These are phyloP conservation scores for Rhodotorula toruloides DNA, from an alignment of 768 basidiomycete species.

Conservation along the genomic window DNA sequence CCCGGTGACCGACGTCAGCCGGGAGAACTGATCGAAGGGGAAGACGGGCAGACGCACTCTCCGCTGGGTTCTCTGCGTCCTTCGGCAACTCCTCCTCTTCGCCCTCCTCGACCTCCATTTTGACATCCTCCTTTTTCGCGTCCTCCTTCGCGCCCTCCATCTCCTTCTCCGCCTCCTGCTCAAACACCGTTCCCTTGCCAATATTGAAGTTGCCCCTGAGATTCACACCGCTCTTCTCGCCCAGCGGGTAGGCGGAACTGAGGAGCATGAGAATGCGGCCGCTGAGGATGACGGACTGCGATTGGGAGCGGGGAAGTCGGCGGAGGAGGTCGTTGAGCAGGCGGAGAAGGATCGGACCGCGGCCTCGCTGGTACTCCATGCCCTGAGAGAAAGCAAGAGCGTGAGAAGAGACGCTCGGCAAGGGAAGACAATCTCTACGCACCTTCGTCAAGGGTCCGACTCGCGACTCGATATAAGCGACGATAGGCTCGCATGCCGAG, in stretches of 20 bases:
- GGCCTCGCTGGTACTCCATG: conserved; percentile 80
- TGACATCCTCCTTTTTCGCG: conserved; percentile 4
- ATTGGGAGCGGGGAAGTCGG: conserved; percentile 66
- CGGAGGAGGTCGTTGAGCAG: conserved; percentile 81
- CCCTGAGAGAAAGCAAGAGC: conserved; percentile 46
- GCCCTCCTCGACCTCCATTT: conserved; percentile 36
- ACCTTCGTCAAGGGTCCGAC: conserved; percentile 59
- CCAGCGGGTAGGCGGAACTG: conserved; percentile 75
- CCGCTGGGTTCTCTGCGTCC: background rate
- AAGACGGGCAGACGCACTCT: background rate
- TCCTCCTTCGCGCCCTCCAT: conserved; percentile 25
- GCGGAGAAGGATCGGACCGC: conserved; percentile 75
- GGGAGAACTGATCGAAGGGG: background rate
- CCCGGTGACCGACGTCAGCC: background rate
- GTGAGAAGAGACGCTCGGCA: background rate
- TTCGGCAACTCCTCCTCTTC: conserved; percentile 19
- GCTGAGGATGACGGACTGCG: conserved; percentile 77
- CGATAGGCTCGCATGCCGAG: conserved; percentile 74
- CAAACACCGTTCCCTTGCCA: conserved; percentile 48
- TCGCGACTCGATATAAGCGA: conserved; percentile 78
- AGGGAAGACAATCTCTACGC: background rate
- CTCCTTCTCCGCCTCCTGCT: conserved; percentile 45
- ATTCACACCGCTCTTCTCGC: conserved; percentile 87
- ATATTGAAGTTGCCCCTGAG: conserved; percentile 69
- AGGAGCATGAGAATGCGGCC: conserved; percentile 84